Percentiles rank a stretch among this genome's conserved stretches.
phyloP scores from a whole-genome alignment of 2,329 filamentous ascomycete genomes.

The Dothistroma pini region DNA sequence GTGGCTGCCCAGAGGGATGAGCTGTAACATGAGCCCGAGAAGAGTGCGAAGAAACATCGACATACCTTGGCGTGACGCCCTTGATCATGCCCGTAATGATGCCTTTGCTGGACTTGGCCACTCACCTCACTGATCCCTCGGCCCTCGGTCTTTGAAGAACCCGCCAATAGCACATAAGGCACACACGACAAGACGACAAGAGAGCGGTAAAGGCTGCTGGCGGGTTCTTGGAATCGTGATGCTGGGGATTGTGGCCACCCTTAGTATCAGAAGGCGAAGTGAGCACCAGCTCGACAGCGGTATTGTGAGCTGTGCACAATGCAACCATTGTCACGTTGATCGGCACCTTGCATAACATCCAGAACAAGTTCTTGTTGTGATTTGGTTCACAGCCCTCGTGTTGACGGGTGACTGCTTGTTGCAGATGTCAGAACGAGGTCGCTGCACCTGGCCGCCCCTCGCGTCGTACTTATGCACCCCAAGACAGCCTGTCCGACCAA shows the following conservation, averaged over 20 bases:
- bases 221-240: neutral
- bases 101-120: neutral
- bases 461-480: neutral
- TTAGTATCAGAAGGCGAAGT: neutral
- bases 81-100: neutral
- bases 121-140: neutral
- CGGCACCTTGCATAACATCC: neutral
- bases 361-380: neutral
- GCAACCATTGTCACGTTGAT: neutral
- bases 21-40: neutral
- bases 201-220: neutral
- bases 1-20: neutral
- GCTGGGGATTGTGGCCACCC: neutral
- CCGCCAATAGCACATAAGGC: neutral
- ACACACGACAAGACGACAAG: neutral
- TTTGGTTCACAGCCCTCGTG: neutral
- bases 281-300: neutral
- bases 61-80: neutral
- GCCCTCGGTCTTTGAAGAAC: neutral
- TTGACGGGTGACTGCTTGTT: slow-evolving; percentile 6
- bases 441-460: neutral
- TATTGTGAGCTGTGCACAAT: neutral
- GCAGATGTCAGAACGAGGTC: neutral
- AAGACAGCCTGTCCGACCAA: neutral
- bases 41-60: neutral